Conservation (phyloP, 2,329 filamentous ascomycete species). For the Apiospora marii region DNA sequence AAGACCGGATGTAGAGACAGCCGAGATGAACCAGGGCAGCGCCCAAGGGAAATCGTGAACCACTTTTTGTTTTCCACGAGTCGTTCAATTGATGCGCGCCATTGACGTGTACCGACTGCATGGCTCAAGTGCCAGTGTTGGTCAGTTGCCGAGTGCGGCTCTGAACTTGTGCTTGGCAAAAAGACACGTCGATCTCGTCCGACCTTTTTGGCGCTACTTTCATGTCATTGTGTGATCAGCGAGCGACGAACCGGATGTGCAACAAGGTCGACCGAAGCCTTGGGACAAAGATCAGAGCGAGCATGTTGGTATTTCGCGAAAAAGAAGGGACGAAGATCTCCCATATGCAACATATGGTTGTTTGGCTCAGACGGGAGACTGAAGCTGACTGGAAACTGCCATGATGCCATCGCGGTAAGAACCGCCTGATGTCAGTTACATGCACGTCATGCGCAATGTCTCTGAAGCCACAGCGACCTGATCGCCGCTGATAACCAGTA, state of each 20-base stretch:
- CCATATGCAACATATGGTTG: neutral
- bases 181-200: neutral
- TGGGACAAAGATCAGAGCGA: neutral
- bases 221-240: neutral
- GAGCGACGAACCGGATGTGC: slow-evolving; percentile 10
- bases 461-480: neutral
- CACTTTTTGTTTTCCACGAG: neutral
- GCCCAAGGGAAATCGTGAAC: neutral
- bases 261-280: neutral
- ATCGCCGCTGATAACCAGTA: neutral
- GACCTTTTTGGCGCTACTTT: neutral
- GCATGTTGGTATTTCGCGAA: neutral
- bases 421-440: neutral
- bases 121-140: neutral
- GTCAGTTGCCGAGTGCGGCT: neutral
- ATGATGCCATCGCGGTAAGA: neutral
- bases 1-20: neutral
- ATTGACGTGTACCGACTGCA: neutral
- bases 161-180: neutral
- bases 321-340: neutral
- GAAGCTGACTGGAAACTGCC: neutral
- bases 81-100: neutral
- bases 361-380: neutral
- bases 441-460: neutral
- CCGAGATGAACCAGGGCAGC: slow-evolving; percentile 5